Evolutionary conservation across 176 grass and related monocot genomes (phyloP).

Genomic region (Zea luxurians): DNA sequence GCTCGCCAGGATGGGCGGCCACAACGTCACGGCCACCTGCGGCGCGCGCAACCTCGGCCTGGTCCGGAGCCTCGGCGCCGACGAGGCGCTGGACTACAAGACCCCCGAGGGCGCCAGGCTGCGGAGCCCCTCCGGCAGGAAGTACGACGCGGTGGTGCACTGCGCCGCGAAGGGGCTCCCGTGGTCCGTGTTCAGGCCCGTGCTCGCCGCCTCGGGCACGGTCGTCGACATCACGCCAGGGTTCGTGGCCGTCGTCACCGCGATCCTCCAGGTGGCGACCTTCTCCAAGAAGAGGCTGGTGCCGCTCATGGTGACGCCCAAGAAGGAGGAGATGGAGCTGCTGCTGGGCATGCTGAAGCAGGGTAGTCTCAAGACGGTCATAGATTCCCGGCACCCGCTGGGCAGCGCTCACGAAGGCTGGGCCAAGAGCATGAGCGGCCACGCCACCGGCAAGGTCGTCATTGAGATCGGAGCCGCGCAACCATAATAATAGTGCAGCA

Average conservation of each 20-base stretch:
- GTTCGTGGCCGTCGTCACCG: conserved; percentile 21
- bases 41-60: conserved; percentile 64
- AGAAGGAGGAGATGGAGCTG: conserved; percentile 62
- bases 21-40: conserved; percentile 72
- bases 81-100: conserved; percentile 79
- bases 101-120: conserved; percentile 60
- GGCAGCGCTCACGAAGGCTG: conserved; percentile 60
- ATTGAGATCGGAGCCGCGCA: conserved; percentile 47
- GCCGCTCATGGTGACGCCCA: conserved; percentile 45
- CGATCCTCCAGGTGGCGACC: conserved; percentile 53
- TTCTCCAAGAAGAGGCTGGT: conserved; percentile 72
- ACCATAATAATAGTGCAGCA: neutral
- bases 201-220: conserved; percentile 38
- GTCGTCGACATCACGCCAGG: conserved; percentile 58
- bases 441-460: conserved; percentile 77
- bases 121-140: conserved; percentile 49
- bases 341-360: conserved; percentile 51
- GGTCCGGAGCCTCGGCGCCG: conserved; percentile 46
- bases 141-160: conserved; percentile 71
- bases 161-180: conserved; percentile 56
- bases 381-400: conserved; percentile 57
- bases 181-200: conserved; percentile 53
- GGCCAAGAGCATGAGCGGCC: conserved; percentile 72
- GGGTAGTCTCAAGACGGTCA: conserved; percentile 53
- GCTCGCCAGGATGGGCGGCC: conserved; percentile 58